Evolutionary conservation across 352 stramenopile genomes (phyloP).

Genomic region (Peronospora destructor): DNA sequence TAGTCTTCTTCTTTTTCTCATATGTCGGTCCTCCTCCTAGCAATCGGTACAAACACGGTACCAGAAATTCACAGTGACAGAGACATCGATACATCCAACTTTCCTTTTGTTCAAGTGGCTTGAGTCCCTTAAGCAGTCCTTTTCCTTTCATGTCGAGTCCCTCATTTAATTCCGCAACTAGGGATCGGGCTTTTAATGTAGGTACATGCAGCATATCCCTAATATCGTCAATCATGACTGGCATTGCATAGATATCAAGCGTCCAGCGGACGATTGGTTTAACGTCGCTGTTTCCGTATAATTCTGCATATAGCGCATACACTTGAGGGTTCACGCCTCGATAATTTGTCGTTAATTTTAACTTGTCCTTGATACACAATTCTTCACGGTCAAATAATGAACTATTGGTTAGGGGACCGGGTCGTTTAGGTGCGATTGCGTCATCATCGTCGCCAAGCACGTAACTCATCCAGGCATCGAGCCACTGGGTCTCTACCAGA

Average conservation of each 20-base stretch:
- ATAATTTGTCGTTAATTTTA: slow-evolving; percentile 66
- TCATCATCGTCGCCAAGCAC: slow-evolving; percentile 60
- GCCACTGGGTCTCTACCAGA: slow-evolving; percentile 68
- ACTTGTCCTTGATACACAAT: slow-evolving; percentile 51
- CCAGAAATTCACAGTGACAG: slow-evolving; percentile 69
- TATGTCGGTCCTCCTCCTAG: slow-evolving; percentile 66
- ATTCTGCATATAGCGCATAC: slow-evolving; percentile 65
- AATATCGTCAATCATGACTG: slow-evolving; percentile 72
- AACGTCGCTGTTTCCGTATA: slow-evolving; percentile 61
- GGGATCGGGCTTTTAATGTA: slow-evolving; percentile 51
- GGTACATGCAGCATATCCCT: slow-evolving; percentile 62
- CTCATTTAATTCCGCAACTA: slow-evolving; percentile 60
- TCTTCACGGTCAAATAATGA: slow-evolving; percentile 66
- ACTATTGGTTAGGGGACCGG: slow-evolving; percentile 63
- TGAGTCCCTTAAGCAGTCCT: slow-evolving; percentile 5
- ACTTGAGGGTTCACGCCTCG: slow-evolving; percentile 73
- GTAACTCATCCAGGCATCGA: slow-evolving; percentile 78
- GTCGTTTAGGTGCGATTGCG: slow-evolving; percentile 37
- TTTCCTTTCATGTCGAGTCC: slow-evolving; percentile 36
- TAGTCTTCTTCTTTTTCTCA: slow-evolving; percentile 30
- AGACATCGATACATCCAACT: slow-evolving; percentile 58
- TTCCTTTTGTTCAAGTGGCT: slow-evolving; percentile 43
- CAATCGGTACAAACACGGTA: slow-evolving; percentile 59
- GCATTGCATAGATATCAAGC: slow-evolving; percentile 71
- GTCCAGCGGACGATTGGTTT: slow-evolving; percentile 69